A percentile compares a stretch with the other conserved stretches of the same genome.
These are phyloP conservation scores for Didymella pomorum DNA, from an alignment of 2,329 filamentous ascomycete species.

Conservation along the genomic window DNA sequence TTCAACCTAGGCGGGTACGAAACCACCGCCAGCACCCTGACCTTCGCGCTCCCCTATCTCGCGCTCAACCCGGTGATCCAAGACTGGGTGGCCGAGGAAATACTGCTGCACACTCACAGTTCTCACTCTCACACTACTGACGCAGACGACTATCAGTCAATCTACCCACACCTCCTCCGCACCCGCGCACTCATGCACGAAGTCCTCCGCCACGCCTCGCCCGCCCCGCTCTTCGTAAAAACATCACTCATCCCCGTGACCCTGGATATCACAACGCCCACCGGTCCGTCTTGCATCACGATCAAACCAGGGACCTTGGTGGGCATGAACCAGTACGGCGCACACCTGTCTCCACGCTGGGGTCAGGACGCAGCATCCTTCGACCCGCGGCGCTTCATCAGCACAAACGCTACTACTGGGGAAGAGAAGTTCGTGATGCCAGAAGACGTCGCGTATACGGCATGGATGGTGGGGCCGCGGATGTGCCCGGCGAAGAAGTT, in stretches of 20 bases:
- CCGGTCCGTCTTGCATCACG: constrained; percentile 6
- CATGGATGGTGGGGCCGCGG: constrained; percentile 38
- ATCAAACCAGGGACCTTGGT: constrained; percentile 21
- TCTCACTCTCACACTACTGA: not conserved
- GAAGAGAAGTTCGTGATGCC: constrained; percentile 23
- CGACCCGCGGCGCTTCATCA: constrained; percentile 46
- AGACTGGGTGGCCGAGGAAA: constrained; percentile 56
- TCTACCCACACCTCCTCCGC: constrained; percentile 48
- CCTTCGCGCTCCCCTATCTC: constrained; percentile 55
- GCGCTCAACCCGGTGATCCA: constrained; percentile 57
- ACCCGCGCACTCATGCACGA: constrained; percentile 53
- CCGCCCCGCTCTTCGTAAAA: constrained; percentile 28
- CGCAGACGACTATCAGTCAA: constrained; percentile 45
- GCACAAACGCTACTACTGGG: not conserved
- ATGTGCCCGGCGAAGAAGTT: constrained; percentile 38
- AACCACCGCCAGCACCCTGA: constrained; percentile 58
- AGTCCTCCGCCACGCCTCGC: constrained; percentile 21
- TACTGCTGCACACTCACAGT: constrained; percentile 23
- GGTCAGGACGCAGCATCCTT: constrained; percentile 35
- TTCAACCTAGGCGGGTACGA: constrained; percentile 62
- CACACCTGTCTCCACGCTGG: constrained; percentile 38
- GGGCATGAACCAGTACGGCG: constrained; percentile 27
- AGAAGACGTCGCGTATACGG: constrained; percentile 23
- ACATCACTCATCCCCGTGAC: constrained; percentile 10
- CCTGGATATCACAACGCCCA: constrained; percentile 15